Evolutionary conservation across 179 eudicot species (phyloP).

Genomic region (Drosera spatulata): DNA sequence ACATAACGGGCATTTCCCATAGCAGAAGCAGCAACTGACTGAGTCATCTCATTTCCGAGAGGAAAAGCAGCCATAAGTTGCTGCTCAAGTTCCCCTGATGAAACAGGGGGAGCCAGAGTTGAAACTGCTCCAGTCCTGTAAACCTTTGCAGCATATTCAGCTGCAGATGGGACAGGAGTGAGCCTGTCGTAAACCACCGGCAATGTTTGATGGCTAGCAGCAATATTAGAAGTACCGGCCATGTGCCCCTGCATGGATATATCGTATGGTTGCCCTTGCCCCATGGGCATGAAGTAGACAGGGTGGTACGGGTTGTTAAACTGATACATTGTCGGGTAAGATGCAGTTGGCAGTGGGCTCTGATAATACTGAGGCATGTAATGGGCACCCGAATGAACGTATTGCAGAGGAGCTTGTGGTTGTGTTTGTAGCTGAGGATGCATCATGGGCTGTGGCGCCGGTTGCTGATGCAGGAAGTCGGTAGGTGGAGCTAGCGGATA

Average conservation of each 20-base stretch:
- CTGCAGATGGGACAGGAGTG: constrained; percentile 12
- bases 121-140: constrained; percentile 10
- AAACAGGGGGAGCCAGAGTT: constrained; percentile 16
- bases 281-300: constrained; percentile 16
- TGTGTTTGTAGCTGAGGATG: no score
- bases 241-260: constrained; percentile 8
- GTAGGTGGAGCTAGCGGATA: constrained; percentile 26
- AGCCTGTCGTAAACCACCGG: constrained; percentile 33
- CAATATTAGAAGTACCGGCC: constrained; percentile 6
- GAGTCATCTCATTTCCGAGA: constrained; percentile 22
- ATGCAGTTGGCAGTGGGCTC: no score
- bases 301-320: constrained; percentile 15
- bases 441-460: no score
- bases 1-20: constrained; percentile 17
- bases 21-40: constrained; percentile 22
- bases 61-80: constrained; percentile 27
- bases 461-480: constrained; percentile 25
- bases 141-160: constrained; percentile 26
- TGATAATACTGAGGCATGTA: no score
- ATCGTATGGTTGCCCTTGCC: constrained; percentile 19
- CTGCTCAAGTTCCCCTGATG: constrained; percentile 30
- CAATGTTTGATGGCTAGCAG: constrained; percentile 16
- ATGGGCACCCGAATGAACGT: no score
- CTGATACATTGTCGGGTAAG: constrained; percentile 10
- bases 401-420: no score